Conservation (phyloP, 2,329 filamentous ascomycete genomes). For the Penicillium psychrosexuale region DNA sequence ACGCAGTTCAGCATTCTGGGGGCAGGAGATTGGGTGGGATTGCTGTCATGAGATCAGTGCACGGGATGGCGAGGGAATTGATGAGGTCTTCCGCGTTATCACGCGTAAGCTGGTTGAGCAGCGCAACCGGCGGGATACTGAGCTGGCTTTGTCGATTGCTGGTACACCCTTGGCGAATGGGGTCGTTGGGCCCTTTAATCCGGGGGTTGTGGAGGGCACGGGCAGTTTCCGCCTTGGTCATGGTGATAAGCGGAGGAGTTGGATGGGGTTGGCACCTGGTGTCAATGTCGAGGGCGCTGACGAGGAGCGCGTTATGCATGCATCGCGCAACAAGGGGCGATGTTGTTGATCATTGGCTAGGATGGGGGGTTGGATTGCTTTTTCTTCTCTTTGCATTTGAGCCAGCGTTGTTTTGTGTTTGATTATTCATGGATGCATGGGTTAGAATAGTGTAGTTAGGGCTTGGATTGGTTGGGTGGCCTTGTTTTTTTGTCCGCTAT, state of each 20-base stretch:
- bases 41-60: slow-evolving; percentile 96
- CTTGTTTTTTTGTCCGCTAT: not conserved
- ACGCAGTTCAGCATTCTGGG: slow-evolving; percentile 62
- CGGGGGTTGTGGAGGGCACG: slow-evolving; percentile 43
- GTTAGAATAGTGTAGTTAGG: not conserved
- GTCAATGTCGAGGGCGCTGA: slow-evolving; percentile 25
- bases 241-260: slow-evolving; percentile 64
- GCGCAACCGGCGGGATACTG: slow-evolving; percentile 52
- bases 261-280: slow-evolving; percentile 57
- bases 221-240: slow-evolving; percentile 60
- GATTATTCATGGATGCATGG: not conserved
- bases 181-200: slow-evolving; percentile 48
- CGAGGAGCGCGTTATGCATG: slow-evolving; percentile 29
- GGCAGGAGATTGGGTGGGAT: slow-evolving; percentile 90
- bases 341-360: slow-evolving; percentile 38
- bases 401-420: not conserved
- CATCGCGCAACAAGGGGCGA: slow-evolving; percentile 34
- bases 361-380: not conserved
- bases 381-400: not conserved
- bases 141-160: slow-evolving; percentile 44
- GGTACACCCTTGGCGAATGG: slow-evolving; percentile 43
- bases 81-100: slow-evolving; percentile 90
- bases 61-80: slow-evolving; percentile 90
- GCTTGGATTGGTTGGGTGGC: not conserved
- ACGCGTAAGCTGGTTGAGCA: slow-evolving; percentile 82